Conservation (phyloP, 139 green algal species). For the Micractinium conductrix region DNA sequence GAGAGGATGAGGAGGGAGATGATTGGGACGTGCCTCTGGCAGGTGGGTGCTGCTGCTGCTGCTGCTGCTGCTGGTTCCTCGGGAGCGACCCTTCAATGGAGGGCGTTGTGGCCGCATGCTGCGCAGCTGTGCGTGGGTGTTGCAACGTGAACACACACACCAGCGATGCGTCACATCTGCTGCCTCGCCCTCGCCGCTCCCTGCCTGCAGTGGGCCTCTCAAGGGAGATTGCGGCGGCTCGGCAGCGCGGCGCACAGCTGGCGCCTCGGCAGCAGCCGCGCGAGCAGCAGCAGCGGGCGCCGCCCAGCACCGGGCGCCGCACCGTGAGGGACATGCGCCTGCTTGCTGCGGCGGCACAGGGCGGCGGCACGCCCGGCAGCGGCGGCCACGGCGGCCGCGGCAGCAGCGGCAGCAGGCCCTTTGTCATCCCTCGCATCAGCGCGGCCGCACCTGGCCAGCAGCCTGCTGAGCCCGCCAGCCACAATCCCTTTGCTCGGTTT, state of each 20-base stretch:
- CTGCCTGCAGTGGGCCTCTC: not conserved
- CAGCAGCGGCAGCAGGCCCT: not conserved
- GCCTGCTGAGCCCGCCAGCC: not conserved
- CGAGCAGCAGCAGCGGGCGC: not conserved
- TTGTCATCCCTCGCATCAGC: not conserved
- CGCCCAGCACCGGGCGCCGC: not conserved
- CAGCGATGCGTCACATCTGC: not conserved
- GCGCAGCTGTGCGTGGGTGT: no score
- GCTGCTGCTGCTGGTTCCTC: no score
- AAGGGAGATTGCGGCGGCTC: not conserved
- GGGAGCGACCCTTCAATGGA: no score
- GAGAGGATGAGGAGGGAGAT: not conserved
- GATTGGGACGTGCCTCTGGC: not conserved
- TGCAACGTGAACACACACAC: no score
- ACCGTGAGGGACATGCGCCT: not conserved
- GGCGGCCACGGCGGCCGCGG: no score
- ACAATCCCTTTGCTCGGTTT: not conserved
- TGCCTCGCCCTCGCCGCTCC: not conserved
- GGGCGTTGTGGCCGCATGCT: no score
- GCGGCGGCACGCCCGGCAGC: not conserved
- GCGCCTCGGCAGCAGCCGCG: slow-evolving; percentile 1
- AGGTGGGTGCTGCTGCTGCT: slow-evolving; percentile 7
- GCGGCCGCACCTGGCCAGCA: not conserved
- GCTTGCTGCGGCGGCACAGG: not conserved
- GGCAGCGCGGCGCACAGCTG: not conserved